These are phyloP conservation scores for Rhodotorula sp. DNA, from an alignment of 1,284 basidiomycete species.

Conservation along the genomic window DNA sequence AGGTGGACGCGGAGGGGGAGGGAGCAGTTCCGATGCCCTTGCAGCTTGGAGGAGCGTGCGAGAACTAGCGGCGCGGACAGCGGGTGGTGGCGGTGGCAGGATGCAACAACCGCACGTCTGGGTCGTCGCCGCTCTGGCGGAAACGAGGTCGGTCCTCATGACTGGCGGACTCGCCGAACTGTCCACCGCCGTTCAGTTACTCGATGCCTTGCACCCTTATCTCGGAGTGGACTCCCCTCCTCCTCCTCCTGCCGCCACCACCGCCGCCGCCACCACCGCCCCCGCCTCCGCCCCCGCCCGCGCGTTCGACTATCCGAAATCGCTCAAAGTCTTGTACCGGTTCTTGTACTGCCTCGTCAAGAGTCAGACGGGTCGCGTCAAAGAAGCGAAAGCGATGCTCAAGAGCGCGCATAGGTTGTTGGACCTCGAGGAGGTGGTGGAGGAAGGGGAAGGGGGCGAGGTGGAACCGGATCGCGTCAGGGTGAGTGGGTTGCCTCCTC, in stretches of 20 bases:
- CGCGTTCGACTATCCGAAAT: not conserved
- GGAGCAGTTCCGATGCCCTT: constrained; percentile 1
- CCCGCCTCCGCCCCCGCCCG: not conserved
- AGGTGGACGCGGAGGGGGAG: not conserved
- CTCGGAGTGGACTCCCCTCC: not conserved
- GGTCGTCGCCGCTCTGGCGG: constrained; percentile 9
- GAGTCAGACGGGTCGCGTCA: constrained; percentile 16
- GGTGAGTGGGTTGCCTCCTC: not conserved
- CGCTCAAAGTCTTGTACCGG: constrained; percentile 15
- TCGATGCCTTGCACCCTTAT: not conserved
- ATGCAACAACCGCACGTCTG: not conserved
- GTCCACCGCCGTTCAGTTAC: not conserved
- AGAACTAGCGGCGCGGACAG: not conserved
- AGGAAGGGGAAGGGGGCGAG: not conserved
- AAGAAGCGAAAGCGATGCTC: constrained; percentile 20
- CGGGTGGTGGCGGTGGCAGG: no score
- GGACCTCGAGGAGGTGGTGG: constrained; percentile 1
- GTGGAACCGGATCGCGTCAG: not conserved
- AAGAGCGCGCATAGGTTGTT: constrained; percentile 24
- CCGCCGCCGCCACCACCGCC: not conserved
- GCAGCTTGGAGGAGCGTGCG: constrained; percentile 13
- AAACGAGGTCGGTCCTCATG: constrained; percentile 7
- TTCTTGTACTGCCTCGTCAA: constrained; percentile 15
- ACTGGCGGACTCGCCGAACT: constrained; percentile 3
- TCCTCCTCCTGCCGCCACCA: not conserved